These are phyloP conservation scores for Penicillium polonicum DNA, from an alignment of 2,329 filamentous ascomycete genomes.

Conservation along the genomic window DNA sequence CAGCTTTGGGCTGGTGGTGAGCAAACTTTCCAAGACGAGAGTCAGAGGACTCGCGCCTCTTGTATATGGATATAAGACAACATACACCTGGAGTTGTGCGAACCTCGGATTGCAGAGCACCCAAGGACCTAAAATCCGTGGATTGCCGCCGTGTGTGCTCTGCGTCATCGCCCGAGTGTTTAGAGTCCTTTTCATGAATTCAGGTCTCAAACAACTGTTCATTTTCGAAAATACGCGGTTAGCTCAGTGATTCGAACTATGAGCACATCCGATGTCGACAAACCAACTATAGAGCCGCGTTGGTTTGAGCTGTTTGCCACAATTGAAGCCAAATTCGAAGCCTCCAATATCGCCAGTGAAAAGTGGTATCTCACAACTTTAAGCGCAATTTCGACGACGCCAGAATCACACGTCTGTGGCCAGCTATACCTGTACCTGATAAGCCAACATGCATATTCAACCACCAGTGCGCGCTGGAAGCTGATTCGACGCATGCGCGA, in stretches of 20 bases:
- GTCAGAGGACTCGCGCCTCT: background rate
- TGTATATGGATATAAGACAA: background rate
- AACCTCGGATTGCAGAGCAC: background rate
- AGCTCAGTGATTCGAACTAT: background rate
- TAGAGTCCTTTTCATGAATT: background rate
- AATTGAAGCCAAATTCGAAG: slow-evolving; percentile 13
- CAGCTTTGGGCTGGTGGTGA: background rate
- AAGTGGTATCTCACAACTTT: slow-evolving; percentile 26
- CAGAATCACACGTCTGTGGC: slow-evolving; percentile 49
- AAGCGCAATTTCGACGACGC: slow-evolving; percentile 46
- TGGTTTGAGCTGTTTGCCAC: slow-evolving; percentile 10
- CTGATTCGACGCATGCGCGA: slow-evolving; percentile 44
- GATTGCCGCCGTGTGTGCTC: slow-evolving; percentile 1
- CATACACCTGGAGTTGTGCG: background rate
- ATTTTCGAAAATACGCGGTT: background rate
- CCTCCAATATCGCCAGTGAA: slow-evolving; percentile 11
- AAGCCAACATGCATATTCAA: slow-evolving; percentile 44
- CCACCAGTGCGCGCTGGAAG: slow-evolving; percentile 12
- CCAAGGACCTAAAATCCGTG: slow-evolving; percentile 5
- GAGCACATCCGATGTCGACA: slow-evolving; percentile 1
- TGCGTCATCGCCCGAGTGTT: slow-evolving; percentile 4
- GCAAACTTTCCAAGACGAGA: background rate
- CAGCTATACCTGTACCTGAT: slow-evolving; percentile 56
- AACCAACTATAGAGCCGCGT: background rate
- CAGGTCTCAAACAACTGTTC: background rate